A percentile compares a stretch with the other conserved stretches of the same genome.
These are phyloP conservation scores for Chlorophyllum brunneum DNA, from an alignment of 768 basidiomycete species.

Conservation along the genomic window DNA sequence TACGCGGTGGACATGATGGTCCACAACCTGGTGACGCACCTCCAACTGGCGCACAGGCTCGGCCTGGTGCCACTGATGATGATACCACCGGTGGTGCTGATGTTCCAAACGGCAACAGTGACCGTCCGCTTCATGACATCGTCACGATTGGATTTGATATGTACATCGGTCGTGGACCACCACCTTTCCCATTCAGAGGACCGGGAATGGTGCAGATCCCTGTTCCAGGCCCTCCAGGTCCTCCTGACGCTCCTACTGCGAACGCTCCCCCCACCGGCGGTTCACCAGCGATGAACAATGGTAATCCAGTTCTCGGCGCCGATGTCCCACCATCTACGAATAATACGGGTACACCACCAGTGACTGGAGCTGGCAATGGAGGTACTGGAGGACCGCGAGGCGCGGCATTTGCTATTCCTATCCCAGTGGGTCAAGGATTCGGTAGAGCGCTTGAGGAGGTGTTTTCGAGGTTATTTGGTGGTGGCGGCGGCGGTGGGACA, in stretches of 20 bases:
- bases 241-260: background rate
- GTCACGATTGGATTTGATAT: constrained; percentile 40
- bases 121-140: constrained; percentile 16
- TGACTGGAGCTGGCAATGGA: background rate
- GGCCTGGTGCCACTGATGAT: background rate
- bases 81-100: background rate
- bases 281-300: background rate
- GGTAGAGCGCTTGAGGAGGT: background rate
- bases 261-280: background rate
- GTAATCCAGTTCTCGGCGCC: background rate
- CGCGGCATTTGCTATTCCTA: background rate
- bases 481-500: background rate
- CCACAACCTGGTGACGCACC: background rate
- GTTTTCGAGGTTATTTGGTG: constrained; percentile 1
- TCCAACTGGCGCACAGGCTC: background rate
- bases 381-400: background rate
- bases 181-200: background rate
- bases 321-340: background rate
- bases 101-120: background rate
- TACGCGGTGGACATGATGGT: background rate
- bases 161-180: constrained; percentile 22
- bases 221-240: background rate
- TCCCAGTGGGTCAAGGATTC: background rate
- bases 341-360: background rate
- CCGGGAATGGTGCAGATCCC: background rate